Conservation (phyloP, 495 filamentous ascomycete species). For the Penicillium arizonense region DNA sequence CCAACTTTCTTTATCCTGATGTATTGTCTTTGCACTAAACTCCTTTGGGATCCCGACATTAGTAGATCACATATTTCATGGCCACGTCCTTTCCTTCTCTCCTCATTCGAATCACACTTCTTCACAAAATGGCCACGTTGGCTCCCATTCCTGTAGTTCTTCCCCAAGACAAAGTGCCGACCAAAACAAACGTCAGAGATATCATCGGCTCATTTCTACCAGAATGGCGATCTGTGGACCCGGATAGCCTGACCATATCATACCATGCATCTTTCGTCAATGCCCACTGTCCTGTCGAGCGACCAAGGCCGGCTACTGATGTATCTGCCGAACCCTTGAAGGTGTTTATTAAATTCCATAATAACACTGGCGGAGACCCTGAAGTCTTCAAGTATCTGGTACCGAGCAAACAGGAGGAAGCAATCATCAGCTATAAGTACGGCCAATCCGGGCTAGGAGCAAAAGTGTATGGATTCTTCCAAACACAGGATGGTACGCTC, state of each 20-base stretch:
- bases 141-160: slow-evolving; percentile 16
- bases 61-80: too few species aligned
- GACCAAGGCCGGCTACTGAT: slow-evolving; percentile 11
- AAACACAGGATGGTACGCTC: slow-evolving; percentile 25
- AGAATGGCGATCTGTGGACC: slow-evolving; percentile 28
- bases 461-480: slow-evolving; percentile 28
- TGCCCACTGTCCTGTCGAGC: slow-evolving; percentile 23
- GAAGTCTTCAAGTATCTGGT: slow-evolving; percentile 25
- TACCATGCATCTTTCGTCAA: slow-evolving; percentile 24
- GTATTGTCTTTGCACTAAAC: too few species aligned
- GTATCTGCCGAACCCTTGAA: slow-evolving; percentile 17
- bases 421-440: slow-evolving; percentile 24
- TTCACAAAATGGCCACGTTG: slow-evolving; percentile 16
- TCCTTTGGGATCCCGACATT: too few species aligned
- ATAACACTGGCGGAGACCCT: slow-evolving; percentile 7
- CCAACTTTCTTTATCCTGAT: too few species aligned
- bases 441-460: slow-evolving; percentile 25
- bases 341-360: slow-evolving; percentile 29
- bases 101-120: too few species aligned
- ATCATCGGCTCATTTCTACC: slow-evolving; percentile 24
- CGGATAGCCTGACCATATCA: slow-evolving; percentile 16
- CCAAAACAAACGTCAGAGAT: slow-evolving; percentile 16
- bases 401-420: slow-evolving; percentile 27
- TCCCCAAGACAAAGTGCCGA: slow-evolving; percentile 19
- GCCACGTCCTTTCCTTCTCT: too few species aligned